Base-by-base conservation (phyloP, 2,329 filamentous ascomycete genomes). In the Ceratocystis harringtonii region DNA sequence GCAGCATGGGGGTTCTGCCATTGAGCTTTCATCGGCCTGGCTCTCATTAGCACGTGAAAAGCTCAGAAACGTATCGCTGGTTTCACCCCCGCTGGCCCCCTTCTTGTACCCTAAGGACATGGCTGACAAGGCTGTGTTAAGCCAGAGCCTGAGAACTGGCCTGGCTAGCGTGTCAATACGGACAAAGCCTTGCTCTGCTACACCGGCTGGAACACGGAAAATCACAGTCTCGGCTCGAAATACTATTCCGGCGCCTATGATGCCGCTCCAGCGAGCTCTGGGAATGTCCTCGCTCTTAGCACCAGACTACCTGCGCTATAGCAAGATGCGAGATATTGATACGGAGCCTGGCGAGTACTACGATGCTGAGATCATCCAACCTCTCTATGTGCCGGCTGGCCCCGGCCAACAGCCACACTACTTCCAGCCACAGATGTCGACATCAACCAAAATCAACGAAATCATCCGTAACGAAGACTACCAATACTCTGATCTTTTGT, bases 11-110 rank as follows among this genome's bases (percentile, higher is more conserved):
- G 67, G 60, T 7, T 63, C 43, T 15, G 55, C 50, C 41, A 60
- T 69, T 25, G 67, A 68, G 22, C 48, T 64, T 10, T 66, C 66
- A 19, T 45, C 67, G 12, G 60, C 67, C 44, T 67, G 68, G 66
- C 62, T 67, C 7, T 60, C 62, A 15, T 25, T 61, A n/a, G 55
- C 55, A 15, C 65, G 62, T 41, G 43, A 64, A 41, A 60, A 45
- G 45, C 55, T 64, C 15, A 22, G 17, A 36, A 28, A 61, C 15
- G 22, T 45, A 5, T 50, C 50, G 2, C 36, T 64, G 25, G 44
- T 10, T 2, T 43, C 36, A 3, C 65, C 48, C 4, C 44, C 65
- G 3, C 10, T 63, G 17, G 45, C 48, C 17, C n/a, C 52, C 4
- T 66, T 64, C 41, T n/a, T 64, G 36, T 64, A 64, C 25, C 62